A percentile compares a stretch with the other conserved stretches of the same genome.
Evolutionary conservation across 768 basidiomycete genomes (phyloP).

Genomic region (Coprinopsis sp.): DNA sequence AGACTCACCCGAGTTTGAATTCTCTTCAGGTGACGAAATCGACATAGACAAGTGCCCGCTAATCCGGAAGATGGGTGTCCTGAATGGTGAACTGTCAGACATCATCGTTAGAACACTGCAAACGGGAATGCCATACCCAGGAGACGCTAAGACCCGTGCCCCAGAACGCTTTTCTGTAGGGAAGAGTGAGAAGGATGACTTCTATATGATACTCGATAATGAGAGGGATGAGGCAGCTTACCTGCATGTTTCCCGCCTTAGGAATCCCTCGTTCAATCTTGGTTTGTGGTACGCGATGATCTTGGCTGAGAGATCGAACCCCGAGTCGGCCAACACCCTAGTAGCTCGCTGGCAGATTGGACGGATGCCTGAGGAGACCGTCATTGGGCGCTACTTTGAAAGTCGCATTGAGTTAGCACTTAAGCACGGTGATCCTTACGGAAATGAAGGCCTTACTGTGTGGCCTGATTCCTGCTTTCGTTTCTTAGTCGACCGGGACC

Average conservation of each 20-base stretch:
- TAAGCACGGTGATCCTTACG: neutral
- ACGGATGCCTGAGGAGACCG: neutral
- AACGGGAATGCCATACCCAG: too few species aligned
- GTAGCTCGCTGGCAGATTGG: neutral
- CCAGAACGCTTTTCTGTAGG: neutral
- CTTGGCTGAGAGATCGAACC: neutral
- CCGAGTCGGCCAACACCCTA: neutral
- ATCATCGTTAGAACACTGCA: too few species aligned
- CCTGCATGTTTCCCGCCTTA: neutral
- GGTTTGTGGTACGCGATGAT: slow-evolving; percentile 3
- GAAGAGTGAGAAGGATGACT: neutral
- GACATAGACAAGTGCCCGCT: too few species aligned
- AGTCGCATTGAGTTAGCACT: neutral
- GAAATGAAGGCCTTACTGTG: neutral
- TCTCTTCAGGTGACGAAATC: too few species aligned
- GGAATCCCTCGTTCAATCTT: slow-evolving; percentile 1
- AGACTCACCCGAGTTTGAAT: too few species aligned
- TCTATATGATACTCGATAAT: neutral
- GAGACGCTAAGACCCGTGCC: too few species aligned
- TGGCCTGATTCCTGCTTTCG: neutral
- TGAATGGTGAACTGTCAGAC: too few species aligned
- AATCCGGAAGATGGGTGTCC: too few species aligned
- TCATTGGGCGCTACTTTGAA: neutral
- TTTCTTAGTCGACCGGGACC: neutral
- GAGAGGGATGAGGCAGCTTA: neutral